A percentile compares a stretch with the other conserved stretches of the same genome.
phyloP scores from a whole-genome alignment of 768 basidiomycete genomes.

The Leccinum barrowsii region DNA sequence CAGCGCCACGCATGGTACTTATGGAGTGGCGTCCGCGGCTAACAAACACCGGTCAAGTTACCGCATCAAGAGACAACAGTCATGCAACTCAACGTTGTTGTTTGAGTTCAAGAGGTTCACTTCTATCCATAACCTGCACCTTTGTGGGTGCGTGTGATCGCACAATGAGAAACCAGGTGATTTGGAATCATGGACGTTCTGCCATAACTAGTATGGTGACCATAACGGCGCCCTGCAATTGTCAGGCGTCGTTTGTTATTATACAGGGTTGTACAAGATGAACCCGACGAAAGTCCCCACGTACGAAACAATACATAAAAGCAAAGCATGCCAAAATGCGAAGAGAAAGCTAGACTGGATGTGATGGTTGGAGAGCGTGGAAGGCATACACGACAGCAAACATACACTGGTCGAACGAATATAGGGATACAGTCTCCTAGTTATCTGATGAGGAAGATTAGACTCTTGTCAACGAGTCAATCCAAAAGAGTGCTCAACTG shows the following conservation, averaged over 20 bases:
- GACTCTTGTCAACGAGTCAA: background rate
- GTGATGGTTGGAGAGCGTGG: background rate
- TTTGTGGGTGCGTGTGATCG: background rate
- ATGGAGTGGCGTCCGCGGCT: background rate
- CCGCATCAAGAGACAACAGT: background rate
- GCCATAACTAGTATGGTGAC: background rate
- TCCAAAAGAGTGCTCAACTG: slow-evolving; percentile 3
- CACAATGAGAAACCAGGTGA: background rate
- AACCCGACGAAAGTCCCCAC: background rate
- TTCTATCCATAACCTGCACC: background rate
- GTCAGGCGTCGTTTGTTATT: background rate
- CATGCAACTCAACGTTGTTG: slow-evolving; percentile 1
- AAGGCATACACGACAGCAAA: background rate
- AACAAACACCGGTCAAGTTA: background rate
- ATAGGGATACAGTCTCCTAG: background rate
- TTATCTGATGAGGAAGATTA: background rate
- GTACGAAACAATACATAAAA: slow-evolving; percentile 6
- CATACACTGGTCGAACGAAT: slow-evolving; percentile 11
- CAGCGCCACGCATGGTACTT: background rate
- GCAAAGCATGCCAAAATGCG: background rate
- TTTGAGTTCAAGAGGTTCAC: slow-evolving; percentile 3
- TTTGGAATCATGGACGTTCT: background rate
- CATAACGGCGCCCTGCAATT: background rate
- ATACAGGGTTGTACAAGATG: slow-evolving; percentile 2
- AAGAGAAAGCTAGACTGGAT: slow-evolving; percentile 1